Base-by-base conservation (phyloP, 345 rosid species). In the Melastoma malabathricum region DNA sequence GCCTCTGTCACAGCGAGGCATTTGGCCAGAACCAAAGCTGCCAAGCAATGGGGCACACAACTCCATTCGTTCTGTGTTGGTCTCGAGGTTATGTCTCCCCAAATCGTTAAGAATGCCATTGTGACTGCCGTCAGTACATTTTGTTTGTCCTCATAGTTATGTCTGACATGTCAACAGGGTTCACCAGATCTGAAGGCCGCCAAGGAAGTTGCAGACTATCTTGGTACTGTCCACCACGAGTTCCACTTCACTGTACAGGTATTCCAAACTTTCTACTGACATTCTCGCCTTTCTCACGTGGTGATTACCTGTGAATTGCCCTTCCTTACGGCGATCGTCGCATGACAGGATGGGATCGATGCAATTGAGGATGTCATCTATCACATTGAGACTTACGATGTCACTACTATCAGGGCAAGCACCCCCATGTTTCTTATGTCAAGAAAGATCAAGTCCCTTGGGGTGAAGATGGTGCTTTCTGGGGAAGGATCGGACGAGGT, bases 401-500 rank as follows among this genome's bases (percentile, higher is more conserved):
- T 86, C 43, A 90, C 96, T 0, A 75, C 98, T 0, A 79, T 90
- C 46, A 76, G 96, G 64, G 98, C 96, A 18, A 84, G 94, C 63
- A 84, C 88, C 1, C 98, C 96, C 0, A 90, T 90, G 96, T 90
- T 90, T 48, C 82, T 86, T 10, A 80, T 90, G 92, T 63, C 96
- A 0, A 64, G 98, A 7, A 90, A 86, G 81, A 90, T 90, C 27
- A 90, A 90, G 74, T 76, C 98, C 5, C 74, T 84, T 4, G 96
- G 98, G 16, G 94, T 90, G 22, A 90, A 90, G 81, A 86, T 86
- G 98, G 98, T 90, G 60, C 69, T 90, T 43, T 90, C 98, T n/a
- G 94, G 94, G 45, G 98, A 90, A 67, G 98, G 96, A 16, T 71
- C 96, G 1, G 96, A 90, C 52, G 98, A 90, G 77, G 61, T 90